Percentiles rank a stretch among this genome's conserved stretches.
Evolutionary conservation across 2,329 filamentous ascomycete genomes (phyloP).

Genomic region (Tolypocladium ovalisporum): DNA sequence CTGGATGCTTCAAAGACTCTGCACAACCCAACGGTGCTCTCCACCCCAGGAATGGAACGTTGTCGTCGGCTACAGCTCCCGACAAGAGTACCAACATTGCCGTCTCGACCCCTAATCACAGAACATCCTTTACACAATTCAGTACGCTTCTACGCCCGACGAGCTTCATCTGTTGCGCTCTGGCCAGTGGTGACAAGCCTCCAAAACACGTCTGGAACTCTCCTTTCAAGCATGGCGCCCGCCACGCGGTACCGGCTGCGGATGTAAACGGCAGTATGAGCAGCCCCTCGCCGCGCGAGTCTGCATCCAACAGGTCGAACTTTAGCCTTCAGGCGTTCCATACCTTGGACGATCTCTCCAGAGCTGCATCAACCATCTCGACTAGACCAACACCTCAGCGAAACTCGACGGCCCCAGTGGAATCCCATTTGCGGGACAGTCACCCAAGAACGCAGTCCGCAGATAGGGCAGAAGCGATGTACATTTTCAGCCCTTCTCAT

Average conservation of each 20-base stretch:
- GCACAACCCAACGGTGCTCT: neutral
- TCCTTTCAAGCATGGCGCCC: neutral
- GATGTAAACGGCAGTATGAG: neutral
- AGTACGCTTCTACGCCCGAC: neutral
- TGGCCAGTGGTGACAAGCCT: neutral
- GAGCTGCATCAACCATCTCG: neutral
- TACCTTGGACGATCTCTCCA: neutral
- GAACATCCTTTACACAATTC: neutral
- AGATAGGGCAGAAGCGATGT: conserved; percentile 2
- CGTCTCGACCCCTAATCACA: neutral
- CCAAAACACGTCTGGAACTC: neutral
- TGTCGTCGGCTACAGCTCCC: too few relatives aligned
- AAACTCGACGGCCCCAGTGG: neutral
- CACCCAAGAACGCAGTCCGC: neutral
- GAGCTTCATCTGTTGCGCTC: neutral
- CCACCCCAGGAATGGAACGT: neutral
- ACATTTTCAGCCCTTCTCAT: conserved; percentile 5
- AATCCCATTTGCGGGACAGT: neutral
- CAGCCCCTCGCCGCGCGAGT: neutral
- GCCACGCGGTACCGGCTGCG: neutral
- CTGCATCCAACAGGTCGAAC: neutral
- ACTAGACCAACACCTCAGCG: neutral
- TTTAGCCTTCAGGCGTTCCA: neutral
- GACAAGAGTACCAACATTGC: too few relatives aligned
- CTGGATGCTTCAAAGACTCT: neutral